phyloP scores from a whole-genome alignment of 768 basidiomycete genomes.

The Boletellus ananas region DNA sequence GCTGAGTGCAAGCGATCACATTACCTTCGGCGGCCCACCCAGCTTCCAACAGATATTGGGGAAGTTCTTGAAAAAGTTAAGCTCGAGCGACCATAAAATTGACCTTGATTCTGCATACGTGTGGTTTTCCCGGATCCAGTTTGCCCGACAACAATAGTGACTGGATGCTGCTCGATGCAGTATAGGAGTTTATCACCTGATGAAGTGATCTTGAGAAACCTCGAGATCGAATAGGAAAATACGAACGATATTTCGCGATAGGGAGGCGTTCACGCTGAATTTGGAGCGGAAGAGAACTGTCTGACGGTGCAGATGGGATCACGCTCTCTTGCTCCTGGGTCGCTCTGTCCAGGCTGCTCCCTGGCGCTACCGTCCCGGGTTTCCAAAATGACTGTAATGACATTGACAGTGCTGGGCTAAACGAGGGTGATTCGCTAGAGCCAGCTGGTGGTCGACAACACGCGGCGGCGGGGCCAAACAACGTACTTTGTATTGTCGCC shows the following conservation, averaged over 20 bases:
- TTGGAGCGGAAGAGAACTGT: constrained; percentile 58
- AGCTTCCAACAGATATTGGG: constrained; percentile 90
- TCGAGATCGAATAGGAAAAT: constrained; percentile 3
- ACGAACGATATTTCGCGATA: constrained; percentile 81
- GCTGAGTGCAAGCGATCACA: constrained; percentile 91
- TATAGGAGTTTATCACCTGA: constrained; percentile 78
- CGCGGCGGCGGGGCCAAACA: constrained; percentile 2
- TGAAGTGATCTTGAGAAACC: neutral
- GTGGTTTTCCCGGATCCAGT: constrained; percentile 99
- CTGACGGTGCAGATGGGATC: constrained; percentile 58
- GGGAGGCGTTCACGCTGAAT: constrained; percentile 80
- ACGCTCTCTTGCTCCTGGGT: constrained; percentile 72
- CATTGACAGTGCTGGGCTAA: constrained; percentile 30
- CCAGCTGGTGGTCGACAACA: neutral
- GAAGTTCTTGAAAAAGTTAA: constrained; percentile 61
- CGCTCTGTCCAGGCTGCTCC: constrained; percentile 82
- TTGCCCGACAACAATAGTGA: constrained; percentile 87
- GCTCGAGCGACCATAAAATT: neutral
- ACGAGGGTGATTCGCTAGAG: neutral
- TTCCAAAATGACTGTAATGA: constrained; percentile 78
- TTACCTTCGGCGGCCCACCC: constrained; percentile 87
- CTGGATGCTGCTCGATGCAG: constrained; percentile 77
- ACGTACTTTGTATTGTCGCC: neutral
- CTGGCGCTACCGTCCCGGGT: constrained; percentile 80
- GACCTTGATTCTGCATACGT: constrained; percentile 49